phyloP scores from a whole-genome alignment of 2,329 filamentous ascomycete species.

The Hymenoscyphus infarciens region DNA sequence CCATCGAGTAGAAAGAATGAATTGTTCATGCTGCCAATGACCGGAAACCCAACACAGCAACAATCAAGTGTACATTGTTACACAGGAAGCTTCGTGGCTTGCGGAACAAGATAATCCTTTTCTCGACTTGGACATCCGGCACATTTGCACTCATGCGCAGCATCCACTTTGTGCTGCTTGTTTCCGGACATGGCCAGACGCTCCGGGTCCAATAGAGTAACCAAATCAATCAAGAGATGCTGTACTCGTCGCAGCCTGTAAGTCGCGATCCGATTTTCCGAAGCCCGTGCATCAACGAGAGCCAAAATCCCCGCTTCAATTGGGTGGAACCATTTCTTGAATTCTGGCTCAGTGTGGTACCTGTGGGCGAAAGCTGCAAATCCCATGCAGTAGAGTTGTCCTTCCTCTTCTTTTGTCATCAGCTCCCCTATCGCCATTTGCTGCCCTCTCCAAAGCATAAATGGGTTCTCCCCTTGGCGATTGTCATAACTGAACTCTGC shows the following conservation, averaged over 20 bases:
- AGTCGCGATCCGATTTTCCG: constrained; percentile 15
- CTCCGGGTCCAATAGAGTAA: constrained; percentile 21
- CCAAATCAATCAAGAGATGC: constrained; percentile 25
- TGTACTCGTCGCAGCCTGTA: constrained; percentile 24
- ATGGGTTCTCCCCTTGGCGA: constrained; percentile 21
- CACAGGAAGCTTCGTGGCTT: constrained; percentile 16
- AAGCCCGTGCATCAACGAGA: constrained; percentile 15
- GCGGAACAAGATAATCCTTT: constrained; percentile 4
- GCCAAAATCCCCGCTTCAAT: constrained; percentile 19
- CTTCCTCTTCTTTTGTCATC: constrained; percentile 26
- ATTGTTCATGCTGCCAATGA: too few species aligned
- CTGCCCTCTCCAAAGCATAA: constrained; percentile 32
- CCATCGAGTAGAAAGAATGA: too few species aligned
- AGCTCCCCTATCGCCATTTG: constrained; percentile 31
- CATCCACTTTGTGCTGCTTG: constrained; percentile 20
- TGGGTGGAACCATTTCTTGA: constrained; percentile 23
- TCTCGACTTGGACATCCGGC: constrained; percentile 19
- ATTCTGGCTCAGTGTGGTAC: constrained; percentile 19
- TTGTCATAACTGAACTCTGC: constrained; percentile 18
- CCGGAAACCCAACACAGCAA: too few species aligned
- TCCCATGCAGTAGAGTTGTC: constrained; percentile 26
- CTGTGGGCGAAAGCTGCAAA: constrained; percentile 24
- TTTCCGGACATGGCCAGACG: constrained; percentile 6
- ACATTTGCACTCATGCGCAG: constrained; percentile 23
- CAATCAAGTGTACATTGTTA: not conserved